Evolutionary conservation across 495 filamentous ascomycete species (phyloP).

Genomic region (Talaromyces nanjingensis): DNA sequence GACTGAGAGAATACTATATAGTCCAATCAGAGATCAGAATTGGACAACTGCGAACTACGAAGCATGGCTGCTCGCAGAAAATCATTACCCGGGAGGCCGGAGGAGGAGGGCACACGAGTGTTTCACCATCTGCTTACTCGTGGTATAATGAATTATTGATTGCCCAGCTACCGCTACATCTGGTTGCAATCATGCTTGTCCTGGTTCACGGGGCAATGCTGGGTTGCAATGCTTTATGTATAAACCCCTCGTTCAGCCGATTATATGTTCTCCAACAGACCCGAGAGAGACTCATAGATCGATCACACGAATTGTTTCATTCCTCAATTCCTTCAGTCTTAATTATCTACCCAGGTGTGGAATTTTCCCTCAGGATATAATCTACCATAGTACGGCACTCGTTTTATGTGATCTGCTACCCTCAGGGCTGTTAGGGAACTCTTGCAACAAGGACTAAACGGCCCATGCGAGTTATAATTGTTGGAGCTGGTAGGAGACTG

Average conservation of each 20-base stretch:
- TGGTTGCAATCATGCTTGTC: neutral
- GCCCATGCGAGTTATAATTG: conserved; percentile 4
- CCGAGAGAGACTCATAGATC: neutral
- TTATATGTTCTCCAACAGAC: neutral
- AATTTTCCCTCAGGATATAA: neutral
- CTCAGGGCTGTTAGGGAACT: neutral
- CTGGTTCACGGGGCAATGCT: neutral
- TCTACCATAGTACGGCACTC: no score
- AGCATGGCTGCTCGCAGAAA: neutral
- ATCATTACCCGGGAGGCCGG: neutral
- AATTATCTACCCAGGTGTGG: neutral
- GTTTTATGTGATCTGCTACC: no score
- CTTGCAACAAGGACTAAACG: neutral
- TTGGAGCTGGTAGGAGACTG: neutral
- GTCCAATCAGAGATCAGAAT: neutral
- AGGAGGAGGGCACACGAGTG: no score
- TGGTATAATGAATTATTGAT: neutral
- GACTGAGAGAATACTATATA: neutral
- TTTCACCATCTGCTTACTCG: no score
- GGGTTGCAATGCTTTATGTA: neutral
- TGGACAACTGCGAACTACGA: no score
- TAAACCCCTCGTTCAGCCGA: neutral
- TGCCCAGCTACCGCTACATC: neutral
- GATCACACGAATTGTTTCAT: neutral
- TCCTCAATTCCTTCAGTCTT: neutral